Percentiles rank a stretch among this genome's conserved stretches.
Conservation (phyloP, 2,329 filamentous ascomycete genomes). For the Curvularia lunata region DNA sequence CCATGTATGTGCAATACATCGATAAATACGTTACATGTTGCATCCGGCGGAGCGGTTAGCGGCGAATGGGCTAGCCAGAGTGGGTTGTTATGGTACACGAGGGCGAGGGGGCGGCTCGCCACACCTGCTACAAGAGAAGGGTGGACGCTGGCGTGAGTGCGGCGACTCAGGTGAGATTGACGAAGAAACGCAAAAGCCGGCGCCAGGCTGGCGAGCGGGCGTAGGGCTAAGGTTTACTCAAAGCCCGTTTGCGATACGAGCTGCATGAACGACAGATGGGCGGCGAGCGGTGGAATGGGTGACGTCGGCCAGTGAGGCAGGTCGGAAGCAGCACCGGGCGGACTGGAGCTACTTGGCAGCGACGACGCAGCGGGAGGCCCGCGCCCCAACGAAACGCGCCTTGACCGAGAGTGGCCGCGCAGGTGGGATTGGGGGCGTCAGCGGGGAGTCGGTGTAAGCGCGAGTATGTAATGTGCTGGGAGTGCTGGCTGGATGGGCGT, state of each 20-base stretch:
- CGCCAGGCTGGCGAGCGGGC: background rate
- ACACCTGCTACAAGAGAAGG: conserved; percentile 26
- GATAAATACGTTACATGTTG: conserved; percentile 4
- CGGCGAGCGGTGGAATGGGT: conserved; percentile 3
- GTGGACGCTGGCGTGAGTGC: conserved; percentile 1
- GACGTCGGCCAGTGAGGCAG: conserved; percentile 21
- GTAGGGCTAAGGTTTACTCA: background rate
- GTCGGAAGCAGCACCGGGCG: conserved; percentile 22
- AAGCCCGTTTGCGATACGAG: background rate
- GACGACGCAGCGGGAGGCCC: conserved; percentile 18
- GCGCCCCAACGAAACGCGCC: conserved; percentile 18
- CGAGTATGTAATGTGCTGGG: background rate
- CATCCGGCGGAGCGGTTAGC: conserved; percentile 8
- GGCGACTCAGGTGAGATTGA: conserved; percentile 9
- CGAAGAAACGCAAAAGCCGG: background rate
- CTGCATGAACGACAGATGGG: background rate
- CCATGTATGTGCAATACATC: background rate
- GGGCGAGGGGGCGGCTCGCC: conserved; percentile 20
- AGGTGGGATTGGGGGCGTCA: background rate
- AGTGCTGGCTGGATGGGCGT: background rate
- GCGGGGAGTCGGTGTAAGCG: no score
- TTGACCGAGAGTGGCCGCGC: conserved; percentile 11
- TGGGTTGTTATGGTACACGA: conserved; percentile 13
- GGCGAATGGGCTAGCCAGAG: conserved; percentile 21
- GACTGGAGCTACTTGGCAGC: conserved; percentile 23